Base-by-base conservation (phyloP, 352 stramenopile genomes). In the Phytophthora litchii region DNA sequence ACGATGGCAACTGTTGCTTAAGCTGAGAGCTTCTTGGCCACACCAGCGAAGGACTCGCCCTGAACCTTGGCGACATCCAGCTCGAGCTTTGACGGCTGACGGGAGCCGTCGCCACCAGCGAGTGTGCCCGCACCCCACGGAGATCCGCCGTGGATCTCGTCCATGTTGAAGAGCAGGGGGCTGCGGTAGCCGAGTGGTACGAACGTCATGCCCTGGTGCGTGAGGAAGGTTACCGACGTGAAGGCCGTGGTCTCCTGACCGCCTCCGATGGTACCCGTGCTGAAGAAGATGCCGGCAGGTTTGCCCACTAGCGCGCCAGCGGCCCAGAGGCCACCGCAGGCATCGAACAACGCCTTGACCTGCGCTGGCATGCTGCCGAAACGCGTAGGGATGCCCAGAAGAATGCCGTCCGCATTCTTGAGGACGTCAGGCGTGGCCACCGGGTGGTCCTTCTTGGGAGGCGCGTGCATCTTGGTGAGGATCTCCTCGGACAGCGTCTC, bases 231-330 rank as follows among this genome's bases (percentile, higher is more conserved):
- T n/a, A 97, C 10, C 3, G 77, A 53, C 4, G 88, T 94, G 19
- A 95, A 71, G 13, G 79, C 82, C 11, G 88, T 94, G 32, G 89
- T 97, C 69, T 97, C 92, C 76, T 97, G 91, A 45, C 92, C 92
- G 17, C 91, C 89, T 46, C 75, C 85, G 29, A 80, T 72, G 0
- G 75, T 91, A 31, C 74, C 88, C 31, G 86, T 95, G 55, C 71
- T 89, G 63, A 95, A 88, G 72, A 98, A 97, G 51, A 93, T 83
- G 25, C 87, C 89, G 4, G 81, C 85, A 0, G 92, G 79, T 72
- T 97, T 98, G 56, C 88, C 89, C 3, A 92, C 71, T 14, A 97
- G 77, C 2, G 63, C 81, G 37, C 92, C 91, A n/a, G 54, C 59
- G 41, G 80, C 66, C 92, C 91, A 97, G 16, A 97, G 82, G 5